A percentile compares a stretch with the other conserved stretches of the same genome.
Conservation (phyloP, 768 basidiomycete species). For the Fibroporia radiculosa region DNA sequence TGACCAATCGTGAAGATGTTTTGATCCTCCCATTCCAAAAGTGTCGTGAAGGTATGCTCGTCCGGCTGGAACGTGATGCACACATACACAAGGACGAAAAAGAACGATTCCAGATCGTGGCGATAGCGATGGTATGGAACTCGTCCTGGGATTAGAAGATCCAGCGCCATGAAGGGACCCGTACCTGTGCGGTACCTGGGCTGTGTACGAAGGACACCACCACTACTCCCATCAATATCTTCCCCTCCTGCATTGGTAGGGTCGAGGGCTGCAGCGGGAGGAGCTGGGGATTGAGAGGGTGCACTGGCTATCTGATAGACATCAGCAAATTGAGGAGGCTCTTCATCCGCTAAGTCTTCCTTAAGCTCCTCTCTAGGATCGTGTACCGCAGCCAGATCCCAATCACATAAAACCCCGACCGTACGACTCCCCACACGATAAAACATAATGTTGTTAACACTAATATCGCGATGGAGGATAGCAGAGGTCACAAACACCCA, state of each 20-base stretch:
- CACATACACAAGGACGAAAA: slow-evolving; percentile 3
- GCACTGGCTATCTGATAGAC: not conserved
- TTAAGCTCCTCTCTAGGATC: not conserved
- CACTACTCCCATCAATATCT: not conserved
- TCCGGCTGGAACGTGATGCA: slow-evolving; percentile 1
- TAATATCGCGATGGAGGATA: slow-evolving; percentile 7
- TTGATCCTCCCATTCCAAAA: not conserved
- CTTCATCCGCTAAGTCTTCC: not conserved
- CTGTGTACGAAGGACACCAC: not conserved
- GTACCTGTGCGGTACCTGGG: slow-evolving; percentile 2
- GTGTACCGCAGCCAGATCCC: slow-evolving; percentile 3
- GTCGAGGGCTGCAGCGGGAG: not conserved
- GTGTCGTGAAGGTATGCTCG: not conserved
- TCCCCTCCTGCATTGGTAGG: not conserved
- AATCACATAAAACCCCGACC: slow-evolving; percentile 2
- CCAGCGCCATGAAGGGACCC: slow-evolving; percentile 5
- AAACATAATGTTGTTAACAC: slow-evolving; percentile 4
- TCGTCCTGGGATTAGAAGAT: not conserved
- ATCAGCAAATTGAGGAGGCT: not conserved
- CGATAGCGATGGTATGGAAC: slow-evolving; percentile 3
- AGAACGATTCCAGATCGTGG: slow-evolving; percentile 7
- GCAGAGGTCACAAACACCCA: not conserved
- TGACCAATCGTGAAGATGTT: not conserved
- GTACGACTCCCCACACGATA: not conserved
- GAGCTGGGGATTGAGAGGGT: not conserved